Evolutionary conservation across 2,329 filamentous ascomycete species (phyloP).

Genomic region (Colletotrichum camelliae): DNA sequence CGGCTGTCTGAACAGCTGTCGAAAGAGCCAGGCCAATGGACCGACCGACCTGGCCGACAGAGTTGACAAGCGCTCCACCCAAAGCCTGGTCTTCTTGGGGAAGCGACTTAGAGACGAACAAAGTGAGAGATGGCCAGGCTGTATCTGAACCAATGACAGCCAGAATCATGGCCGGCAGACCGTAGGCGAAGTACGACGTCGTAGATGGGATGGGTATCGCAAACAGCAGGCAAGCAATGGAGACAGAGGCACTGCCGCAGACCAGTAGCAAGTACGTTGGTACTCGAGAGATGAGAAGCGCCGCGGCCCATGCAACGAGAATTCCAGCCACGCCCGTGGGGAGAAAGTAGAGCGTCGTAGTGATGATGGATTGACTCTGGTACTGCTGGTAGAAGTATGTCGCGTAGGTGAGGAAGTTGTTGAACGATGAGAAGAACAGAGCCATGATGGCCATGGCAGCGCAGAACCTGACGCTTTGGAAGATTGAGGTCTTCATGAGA

Average conservation of each 20-base stretch:
- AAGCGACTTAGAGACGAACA: slow-evolving; percentile 69
- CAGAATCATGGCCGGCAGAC: slow-evolving; percentile 69
- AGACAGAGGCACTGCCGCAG: slow-evolving; percentile 61
- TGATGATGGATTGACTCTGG: slow-evolving; percentile 64
- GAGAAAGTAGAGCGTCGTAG: slow-evolving; percentile 72
- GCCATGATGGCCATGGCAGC: slow-evolving; percentile 70
- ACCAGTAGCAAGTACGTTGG: slow-evolving; percentile 63
- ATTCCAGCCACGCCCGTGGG: slow-evolving; percentile 67
- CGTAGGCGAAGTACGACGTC: slow-evolving; percentile 72
- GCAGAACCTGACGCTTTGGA: slow-evolving; percentile 63
- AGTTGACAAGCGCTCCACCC: slow-evolving; percentile 72
- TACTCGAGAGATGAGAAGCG: slow-evolving; percentile 61
- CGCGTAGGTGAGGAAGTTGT: slow-evolving; percentile 70
- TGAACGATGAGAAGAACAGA: slow-evolving; percentile 71
- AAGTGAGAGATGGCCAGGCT: slow-evolving; percentile 67
- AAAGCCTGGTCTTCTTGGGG: slow-evolving; percentile 69
- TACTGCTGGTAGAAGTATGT: slow-evolving; percentile 77
- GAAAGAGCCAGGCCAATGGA: slow-evolving; percentile 70
- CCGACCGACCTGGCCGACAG: slow-evolving; percentile 68
- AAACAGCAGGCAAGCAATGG: slow-evolving; percentile 64
- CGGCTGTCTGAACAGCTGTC: slow-evolving; percentile 68
- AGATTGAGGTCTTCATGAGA: slow-evolving; percentile 71
- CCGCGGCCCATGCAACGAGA: slow-evolving; percentile 60
- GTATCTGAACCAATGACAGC: slow-evolving; percentile 71
- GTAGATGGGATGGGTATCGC: slow-evolving; percentile 65